Base-by-base conservation (phyloP, 495 filamentous ascomycete genomes). In the Penicillium paradoxum region DNA sequence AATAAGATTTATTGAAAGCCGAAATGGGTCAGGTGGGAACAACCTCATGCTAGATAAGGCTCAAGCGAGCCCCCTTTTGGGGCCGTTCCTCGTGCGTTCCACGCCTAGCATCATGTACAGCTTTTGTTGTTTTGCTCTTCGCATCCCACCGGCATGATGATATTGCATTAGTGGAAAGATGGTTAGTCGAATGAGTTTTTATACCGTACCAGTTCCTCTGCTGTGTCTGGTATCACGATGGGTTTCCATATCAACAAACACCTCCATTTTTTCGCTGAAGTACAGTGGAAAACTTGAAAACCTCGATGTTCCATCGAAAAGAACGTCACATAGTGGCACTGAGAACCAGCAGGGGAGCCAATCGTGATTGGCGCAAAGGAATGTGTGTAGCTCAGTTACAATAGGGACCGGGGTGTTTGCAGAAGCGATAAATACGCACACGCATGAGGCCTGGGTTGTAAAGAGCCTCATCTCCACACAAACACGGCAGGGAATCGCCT, bases 141-240 rank as follows among this genome's bases (percentile, higher is more conserved):
- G 54, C 57, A 55, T 56, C 41, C n/a, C 49, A 50, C 25, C 38
- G 34, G 55, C 53, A 56, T 50, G 25, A 34, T 44, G 41, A 59
- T 55, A 29, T 59, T 18, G 44, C 54, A 49, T 55, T 59, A 65
- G 55, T 50, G 40, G 21, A 46, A 57, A 43, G 33, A 55, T 42
- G 60, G 60, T 61, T 56, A 62, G 60, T 62, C 40, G 51, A 64
- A 46, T 40, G 37, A 59, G 14, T 55, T 33, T 52, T 57, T 44
- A 2, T 24, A 45, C 47, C 32, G 22, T 29, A 43, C 44, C 14
- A 13, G n/a, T 51, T 25, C 25, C 30, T 53, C 38, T 10, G 19
- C 33, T 11, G 2, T 19, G n/a, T 53, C 17, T 19, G 47, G 36
- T 56, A 44, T 19, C 37, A 4, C 24, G 15, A 30, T 18, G 40